phyloP scores from a whole-genome alignment of 1,139 yeast species.

The Diutina sp. region DNA sequence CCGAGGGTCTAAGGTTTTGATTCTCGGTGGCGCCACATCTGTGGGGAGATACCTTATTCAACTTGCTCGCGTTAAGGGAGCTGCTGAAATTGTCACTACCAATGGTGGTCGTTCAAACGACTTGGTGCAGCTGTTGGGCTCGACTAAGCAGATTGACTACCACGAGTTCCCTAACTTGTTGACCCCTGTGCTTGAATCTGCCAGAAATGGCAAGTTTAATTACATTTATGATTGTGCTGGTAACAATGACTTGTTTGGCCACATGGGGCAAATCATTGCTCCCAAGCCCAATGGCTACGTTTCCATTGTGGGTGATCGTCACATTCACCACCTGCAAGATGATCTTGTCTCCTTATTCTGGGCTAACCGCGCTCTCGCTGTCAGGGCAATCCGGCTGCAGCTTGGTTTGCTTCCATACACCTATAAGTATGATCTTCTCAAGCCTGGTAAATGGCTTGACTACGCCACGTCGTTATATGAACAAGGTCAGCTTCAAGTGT shows the following conservation, averaged over 20 bases:
- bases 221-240: constrained; percentile 19
- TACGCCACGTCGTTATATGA: constrained; percentile 24
- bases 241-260: constrained; percentile 12
- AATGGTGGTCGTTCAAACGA: constrained; percentile 15
- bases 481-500: constrained; percentile 26
- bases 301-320: constrained; percentile 38
- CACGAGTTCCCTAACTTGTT: constrained; percentile 12
- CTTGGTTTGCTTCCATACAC: constrained; percentile 9
- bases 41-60: constrained; percentile 55
- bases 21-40: constrained; percentile 67
- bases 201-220: constrained; percentile 19
- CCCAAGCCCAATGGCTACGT: constrained; percentile 18
- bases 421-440: constrained; percentile 8
- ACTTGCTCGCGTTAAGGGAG: constrained; percentile 30
- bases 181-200: constrained; percentile 6
- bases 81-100: constrained; percentile 33
- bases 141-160: constrained; percentile 39
- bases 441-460: constrained; percentile 9
- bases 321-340: constrained; percentile 14
- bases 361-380: constrained; percentile 2
- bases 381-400: constrained; percentile 5
- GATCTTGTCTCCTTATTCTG: constrained; percentile 4
- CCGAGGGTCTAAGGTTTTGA: constrained; percentile 24
- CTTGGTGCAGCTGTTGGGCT: constrained; percentile 35
- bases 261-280: constrained; percentile 19